phyloP scores from a whole-genome alignment of 179 eudicot genomes.

The Nepenthes alata region DNA sequence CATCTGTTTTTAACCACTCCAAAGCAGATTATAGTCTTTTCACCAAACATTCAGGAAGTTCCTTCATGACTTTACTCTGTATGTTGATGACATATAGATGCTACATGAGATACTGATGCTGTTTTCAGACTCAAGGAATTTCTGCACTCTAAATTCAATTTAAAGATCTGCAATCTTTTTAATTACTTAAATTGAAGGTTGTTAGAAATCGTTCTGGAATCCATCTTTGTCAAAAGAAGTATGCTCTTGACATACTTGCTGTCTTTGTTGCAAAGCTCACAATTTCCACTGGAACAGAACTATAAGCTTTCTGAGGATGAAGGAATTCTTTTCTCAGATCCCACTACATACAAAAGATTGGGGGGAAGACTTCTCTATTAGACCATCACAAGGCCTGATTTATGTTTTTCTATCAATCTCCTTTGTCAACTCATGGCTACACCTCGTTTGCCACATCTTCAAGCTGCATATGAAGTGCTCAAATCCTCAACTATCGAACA shows the following conservation, averaged over 20 bases:
- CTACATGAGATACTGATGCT: background rate
- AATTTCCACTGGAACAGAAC: background rate
- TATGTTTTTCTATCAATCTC: background rate
- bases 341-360: background rate
- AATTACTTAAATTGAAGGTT: slow-evolving; percentile 1
- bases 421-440: background rate
- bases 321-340: background rate
- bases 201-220: background rate
- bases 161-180: background rate
- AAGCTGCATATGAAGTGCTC: background rate
- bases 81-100: background rate
- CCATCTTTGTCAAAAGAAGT: background rate
- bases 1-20: background rate
- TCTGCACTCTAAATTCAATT: background rate
- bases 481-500: background rate
- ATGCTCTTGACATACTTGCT: background rate
- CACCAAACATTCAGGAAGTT: background rate
- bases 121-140: background rate
- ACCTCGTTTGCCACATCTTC: background rate
- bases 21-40: background rate
- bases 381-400: background rate
- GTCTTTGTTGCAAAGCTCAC: background rate
- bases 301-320: background rate
- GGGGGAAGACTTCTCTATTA: background rate
- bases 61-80: background rate